A percentile compares a stretch with the other conserved stretches of the same genome.
Evolutionary conservation across 2,329 filamentous ascomycete genomes (phyloP).

Genomic region (Aspergillus floridensis): DNA sequence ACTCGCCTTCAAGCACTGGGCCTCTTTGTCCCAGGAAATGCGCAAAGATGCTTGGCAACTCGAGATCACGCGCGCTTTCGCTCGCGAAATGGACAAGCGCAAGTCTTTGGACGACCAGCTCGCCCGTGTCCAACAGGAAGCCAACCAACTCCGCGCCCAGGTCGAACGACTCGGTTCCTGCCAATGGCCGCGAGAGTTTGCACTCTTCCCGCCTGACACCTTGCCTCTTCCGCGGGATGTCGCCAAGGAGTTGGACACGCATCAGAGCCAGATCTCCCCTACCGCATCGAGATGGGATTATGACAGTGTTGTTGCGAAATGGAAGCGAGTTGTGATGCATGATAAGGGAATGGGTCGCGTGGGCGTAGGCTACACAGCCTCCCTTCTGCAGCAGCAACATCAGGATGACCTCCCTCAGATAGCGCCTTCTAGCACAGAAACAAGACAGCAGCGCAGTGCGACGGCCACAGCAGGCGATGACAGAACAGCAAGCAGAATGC

Average conservation of each 20-base stretch:
- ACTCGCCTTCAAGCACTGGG: slow-evolving; percentile 77
- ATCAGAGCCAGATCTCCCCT: slow-evolving; percentile 35
- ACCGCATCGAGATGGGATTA: slow-evolving; percentile 47
- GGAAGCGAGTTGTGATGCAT: slow-evolving; percentile 49
- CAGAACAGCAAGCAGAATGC: slow-evolving; percentile 6
- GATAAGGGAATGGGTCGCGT: slow-evolving; percentile 43
- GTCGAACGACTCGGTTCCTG: slow-evolving; percentile 47
- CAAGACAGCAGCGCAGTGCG: slow-evolving; percentile 3
- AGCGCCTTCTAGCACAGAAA: slow-evolving; percentile 3
- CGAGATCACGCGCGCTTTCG: slow-evolving; percentile 49
- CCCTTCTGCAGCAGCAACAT: slow-evolving; percentile 1
- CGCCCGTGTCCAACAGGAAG: slow-evolving; percentile 47
- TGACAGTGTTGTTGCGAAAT: slow-evolving; percentile 48
- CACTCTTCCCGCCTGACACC: slow-evolving; percentile 47
- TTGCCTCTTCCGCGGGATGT: slow-evolving; percentile 41
- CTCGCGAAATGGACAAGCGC: slow-evolving; percentile 44
- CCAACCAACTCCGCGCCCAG: slow-evolving; percentile 48
- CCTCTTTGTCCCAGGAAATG: slow-evolving; percentile 56
- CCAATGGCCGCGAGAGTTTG: slow-evolving; percentile 50
- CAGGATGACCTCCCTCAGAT: slow-evolving; percentile 14
- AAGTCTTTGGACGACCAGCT: slow-evolving; percentile 44
- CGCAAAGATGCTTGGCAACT: slow-evolving; percentile 49
- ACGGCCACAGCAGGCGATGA: slow-evolving; percentile 10
- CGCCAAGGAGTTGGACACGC: slow-evolving; percentile 36
- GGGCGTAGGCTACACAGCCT: slow-evolving; percentile 29